These are phyloP conservation scores for Candolleomyces eurysporus DNA, from an alignment of 768 basidiomycete species.

Conservation along the genomic window DNA sequence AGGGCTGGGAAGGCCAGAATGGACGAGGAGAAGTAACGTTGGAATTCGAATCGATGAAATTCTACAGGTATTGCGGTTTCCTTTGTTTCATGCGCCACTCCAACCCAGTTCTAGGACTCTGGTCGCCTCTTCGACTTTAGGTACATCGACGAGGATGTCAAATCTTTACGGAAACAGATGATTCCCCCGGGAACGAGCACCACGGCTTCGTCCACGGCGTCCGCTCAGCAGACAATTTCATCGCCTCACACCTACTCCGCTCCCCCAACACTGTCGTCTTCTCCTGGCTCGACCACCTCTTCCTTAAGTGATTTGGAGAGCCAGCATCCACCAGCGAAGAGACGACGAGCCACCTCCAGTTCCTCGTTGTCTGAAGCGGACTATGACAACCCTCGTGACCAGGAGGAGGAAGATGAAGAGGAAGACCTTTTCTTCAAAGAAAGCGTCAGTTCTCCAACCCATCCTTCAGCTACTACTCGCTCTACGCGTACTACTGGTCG, in stretches of 20 bases:
- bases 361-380: constrained; percentile 55
- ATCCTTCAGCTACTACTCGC: constrained; percentile 19
- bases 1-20: constrained; percentile 58
- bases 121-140: constrained; percentile 78
- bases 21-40: constrained; percentile 67
- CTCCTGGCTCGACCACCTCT: constrained; percentile 43
- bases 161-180: constrained; percentile 72
- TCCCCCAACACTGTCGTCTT: constrained; percentile 28
- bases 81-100: constrained; percentile 6
- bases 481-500: constrained; percentile 41
- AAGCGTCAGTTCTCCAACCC: constrained; percentile 2
- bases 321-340: constrained; percentile 46
- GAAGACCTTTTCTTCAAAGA: background rate
- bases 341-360: constrained; percentile 46
- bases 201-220: constrained; percentile 36
- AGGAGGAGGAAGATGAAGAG: constrained; percentile 40
- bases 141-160: constrained; percentile 69
- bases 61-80: constrained; percentile 57
- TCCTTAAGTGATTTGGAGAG: constrained; percentile 46
- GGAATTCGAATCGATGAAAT: constrained; percentile 81
- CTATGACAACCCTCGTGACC: constrained; percentile 42
- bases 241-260: background rate
- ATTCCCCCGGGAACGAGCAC: constrained; percentile 47
- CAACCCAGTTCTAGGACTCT: constrained; percentile 52
- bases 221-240: background rate